phyloP scores from a whole-genome alignment of 2,329 filamentous ascomycete species.

The Fusarium redolens region DNA sequence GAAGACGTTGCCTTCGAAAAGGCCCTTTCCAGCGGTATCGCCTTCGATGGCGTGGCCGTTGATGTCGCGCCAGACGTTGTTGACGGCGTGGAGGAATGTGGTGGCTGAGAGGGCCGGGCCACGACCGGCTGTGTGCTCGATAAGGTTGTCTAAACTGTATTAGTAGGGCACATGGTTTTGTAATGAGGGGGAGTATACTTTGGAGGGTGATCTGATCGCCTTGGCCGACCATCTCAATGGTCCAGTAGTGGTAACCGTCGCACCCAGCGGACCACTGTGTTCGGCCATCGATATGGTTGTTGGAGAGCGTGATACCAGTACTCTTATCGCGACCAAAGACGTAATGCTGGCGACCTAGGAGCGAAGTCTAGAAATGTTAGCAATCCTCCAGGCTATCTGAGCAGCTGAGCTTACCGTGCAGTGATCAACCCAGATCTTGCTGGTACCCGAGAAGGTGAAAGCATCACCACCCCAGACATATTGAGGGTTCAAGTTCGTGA shows the following conservation, averaged over 20 bases:
- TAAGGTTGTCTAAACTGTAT: conserved; percentile 12
- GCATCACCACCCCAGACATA: conserved; percentile 39
- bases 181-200: not conserved
- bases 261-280: conserved; percentile 57
- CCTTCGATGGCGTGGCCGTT: conserved; percentile 46
- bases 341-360: conserved; percentile 29
- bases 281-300: conserved; percentile 58
- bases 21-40: conserved; percentile 35
- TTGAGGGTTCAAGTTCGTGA: conserved; percentile 31
- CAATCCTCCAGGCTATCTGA: fast-evolving
- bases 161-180: not conserved
- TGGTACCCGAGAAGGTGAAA: conserved; percentile 21
- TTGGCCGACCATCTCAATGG: conserved; percentile 28
- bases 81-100: conserved; percentile 47
- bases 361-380: conserved; percentile 15
- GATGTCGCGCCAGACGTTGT: conserved; percentile 45
- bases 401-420: not conserved
- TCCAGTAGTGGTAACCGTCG: conserved; percentile 61
- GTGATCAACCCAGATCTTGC: conserved; percentile 37
- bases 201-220: conserved; percentile 23
- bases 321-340: conserved; percentile 33
- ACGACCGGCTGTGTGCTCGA: conserved; percentile 41
- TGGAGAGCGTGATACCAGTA: conserved; percentile 57
- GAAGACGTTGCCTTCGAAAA: conserved; percentile 46
- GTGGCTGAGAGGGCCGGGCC: conserved; percentile 44